Percentiles rank a stretch among this genome's conserved stretches.
Conservation (phyloP, 345 rosid genomes). For the Salix suchowensis region DNA sequence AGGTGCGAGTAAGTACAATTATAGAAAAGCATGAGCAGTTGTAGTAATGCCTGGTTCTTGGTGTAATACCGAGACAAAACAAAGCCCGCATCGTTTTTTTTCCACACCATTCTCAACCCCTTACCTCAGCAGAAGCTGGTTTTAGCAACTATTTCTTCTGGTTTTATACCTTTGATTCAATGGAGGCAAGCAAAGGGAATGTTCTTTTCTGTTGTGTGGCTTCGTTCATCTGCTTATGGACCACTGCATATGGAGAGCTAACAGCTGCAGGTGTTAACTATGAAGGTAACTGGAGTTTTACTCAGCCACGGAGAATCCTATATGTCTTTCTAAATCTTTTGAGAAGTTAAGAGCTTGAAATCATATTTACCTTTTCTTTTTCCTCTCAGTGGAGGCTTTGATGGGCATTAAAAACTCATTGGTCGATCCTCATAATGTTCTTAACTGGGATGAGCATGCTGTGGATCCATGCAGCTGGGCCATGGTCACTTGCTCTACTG, state of each 20-base stretch:
- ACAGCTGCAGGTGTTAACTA: constrained; percentile 75
- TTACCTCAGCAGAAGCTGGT: constrained; percentile 18
- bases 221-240: constrained; percentile 37
- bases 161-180: constrained; percentile 15
- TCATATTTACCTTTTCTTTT: neutral
- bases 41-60: constrained; percentile 15
- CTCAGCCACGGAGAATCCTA: neutral
- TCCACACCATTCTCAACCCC: neutral
- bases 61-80: constrained; percentile 17
- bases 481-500: constrained; percentile 64
- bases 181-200: constrained; percentile 34
- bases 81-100: constrained; percentile 17
- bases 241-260: constrained; percentile 51
- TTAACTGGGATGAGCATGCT: constrained; percentile 68
- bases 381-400: constrained; percentile 63
- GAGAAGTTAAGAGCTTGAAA: neutral
- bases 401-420: constrained; percentile 47
- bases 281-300: constrained; percentile 56
- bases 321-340: neutral
- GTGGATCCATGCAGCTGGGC: constrained; percentile 93
- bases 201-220: constrained; percentile 22
- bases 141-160: constrained; percentile 5
- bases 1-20: constrained; percentile 31
- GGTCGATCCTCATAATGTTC: constrained; percentile 61
- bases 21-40: constrained; percentile 19